Evolutionary conservation across 208 protist species (phyloP).

Genomic region (Crithidia expoeki): DNA sequence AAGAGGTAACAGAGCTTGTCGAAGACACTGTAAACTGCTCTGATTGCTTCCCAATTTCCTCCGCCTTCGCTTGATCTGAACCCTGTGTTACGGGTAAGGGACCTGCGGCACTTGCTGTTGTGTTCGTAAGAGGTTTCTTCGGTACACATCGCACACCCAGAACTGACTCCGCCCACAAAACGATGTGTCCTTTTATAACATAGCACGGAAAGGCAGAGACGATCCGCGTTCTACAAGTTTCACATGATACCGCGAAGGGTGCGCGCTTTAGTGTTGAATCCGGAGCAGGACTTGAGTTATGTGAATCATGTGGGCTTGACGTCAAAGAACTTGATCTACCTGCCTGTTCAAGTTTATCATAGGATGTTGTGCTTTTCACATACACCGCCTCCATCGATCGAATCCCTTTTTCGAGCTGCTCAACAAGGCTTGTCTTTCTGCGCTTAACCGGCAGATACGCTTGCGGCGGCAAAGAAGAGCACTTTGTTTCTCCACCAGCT

Average conservation of each 20-base stretch:
- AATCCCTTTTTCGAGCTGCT: slow-evolving; percentile 17
- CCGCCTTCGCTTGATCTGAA: too few relatives aligned
- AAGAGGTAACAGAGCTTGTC: background rate
- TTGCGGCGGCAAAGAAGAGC: background rate
- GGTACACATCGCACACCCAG: slow-evolving; percentile 27
- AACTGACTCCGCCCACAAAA: slow-evolving; percentile 65
- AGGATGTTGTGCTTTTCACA: background rate
- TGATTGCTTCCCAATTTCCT: too few relatives aligned
- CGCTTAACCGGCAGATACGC: slow-evolving; percentile 8
- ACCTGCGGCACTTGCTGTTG: too few relatives aligned
- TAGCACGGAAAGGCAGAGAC: slow-evolving; percentile 35
- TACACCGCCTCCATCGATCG: background rate
- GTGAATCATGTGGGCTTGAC: too few relatives aligned
- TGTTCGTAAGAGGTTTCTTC: too few relatives aligned
- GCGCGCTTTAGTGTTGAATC: background rate
- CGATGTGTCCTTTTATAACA: slow-evolving; percentile 50
- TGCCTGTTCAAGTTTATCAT: too few relatives aligned
- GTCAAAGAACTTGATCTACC: too few relatives aligned
- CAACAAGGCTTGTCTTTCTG: slow-evolving; percentile 15
- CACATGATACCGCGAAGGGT: slow-evolving; percentile 22
- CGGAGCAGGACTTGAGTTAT: too few relatives aligned
- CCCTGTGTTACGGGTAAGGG: too few relatives aligned
- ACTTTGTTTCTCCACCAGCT: background rate
- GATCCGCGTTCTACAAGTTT: slow-evolving; percentile 38
- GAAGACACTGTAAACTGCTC: too few relatives aligned